Percentiles rank a stretch among this genome's conserved stretches.
These are phyloP conservation scores for Dothideomycetes sp. DNA, from an alignment of 2,329 filamentous ascomycete species.

Conservation along the genomic window DNA sequence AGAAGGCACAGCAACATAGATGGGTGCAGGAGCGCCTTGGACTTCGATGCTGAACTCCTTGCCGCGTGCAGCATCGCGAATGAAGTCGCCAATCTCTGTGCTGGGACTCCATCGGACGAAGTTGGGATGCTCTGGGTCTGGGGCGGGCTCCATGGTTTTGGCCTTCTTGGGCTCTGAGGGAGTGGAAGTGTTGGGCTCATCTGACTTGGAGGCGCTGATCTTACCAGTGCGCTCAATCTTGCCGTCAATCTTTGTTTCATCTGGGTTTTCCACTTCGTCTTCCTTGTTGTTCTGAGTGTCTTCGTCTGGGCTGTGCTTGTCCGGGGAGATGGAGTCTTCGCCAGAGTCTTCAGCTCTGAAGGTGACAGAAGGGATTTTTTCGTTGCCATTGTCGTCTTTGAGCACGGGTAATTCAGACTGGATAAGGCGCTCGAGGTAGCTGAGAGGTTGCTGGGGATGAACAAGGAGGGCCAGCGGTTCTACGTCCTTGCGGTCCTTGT, in stretches of 20 bases:
- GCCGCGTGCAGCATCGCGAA: slow-evolving; percentile 74
- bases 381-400: slow-evolving; percentile 47
- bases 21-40: slow-evolving; percentile 56
- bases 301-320: slow-evolving; percentile 13
- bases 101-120: slow-evolving; percentile 83
- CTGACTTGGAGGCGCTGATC: slow-evolving; percentile 16
- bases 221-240: slow-evolving; percentile 36
- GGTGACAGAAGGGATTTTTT: slow-evolving; percentile 61
- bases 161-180: slow-evolving; percentile 3
- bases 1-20: slow-evolving; percentile 71
- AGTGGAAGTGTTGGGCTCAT: slow-evolving; percentile 15
- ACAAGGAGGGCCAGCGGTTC: slow-evolving; percentile 77
- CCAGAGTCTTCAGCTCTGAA: slow-evolving; percentile 72
- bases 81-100: slow-evolving; percentile 90
- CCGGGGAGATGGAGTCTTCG: slow-evolving; percentile 38
- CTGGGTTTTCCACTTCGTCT: slow-evolving; percentile 33
- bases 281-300: slow-evolving; percentile 21
- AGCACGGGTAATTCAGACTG: slow-evolving; percentile 74
- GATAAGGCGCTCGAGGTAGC: slow-evolving; percentile 79
- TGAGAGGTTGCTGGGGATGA: slow-evolving; percentile 82
- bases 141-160: slow-evolving; percentile 14
- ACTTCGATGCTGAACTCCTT: slow-evolving; percentile 79
- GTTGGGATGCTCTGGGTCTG: slow-evolving; percentile 38
- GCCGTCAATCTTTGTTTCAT: slow-evolving; percentile 41
- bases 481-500: slow-evolving; percentile 55